These are phyloP conservation scores for Zopfia rhizophila DNA, from an alignment of 2,329 filamentous ascomycete genomes.

Conservation along the genomic window DNA sequence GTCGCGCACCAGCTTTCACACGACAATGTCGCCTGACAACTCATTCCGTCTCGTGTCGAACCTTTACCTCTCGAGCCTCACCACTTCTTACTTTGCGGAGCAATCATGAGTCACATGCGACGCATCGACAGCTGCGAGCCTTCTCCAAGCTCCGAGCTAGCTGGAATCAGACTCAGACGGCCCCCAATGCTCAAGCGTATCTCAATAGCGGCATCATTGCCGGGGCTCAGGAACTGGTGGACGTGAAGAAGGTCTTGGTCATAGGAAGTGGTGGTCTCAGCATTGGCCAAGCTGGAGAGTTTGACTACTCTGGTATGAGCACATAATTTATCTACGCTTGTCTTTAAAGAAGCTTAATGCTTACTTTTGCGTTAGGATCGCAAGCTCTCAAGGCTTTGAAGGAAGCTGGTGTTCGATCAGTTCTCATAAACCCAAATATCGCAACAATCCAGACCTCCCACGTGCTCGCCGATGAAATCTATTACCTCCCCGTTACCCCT, in stretches of 20 bases:
- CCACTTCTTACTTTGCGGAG: conserved; percentile 43
- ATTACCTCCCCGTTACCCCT: conserved; percentile 96
- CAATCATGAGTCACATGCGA: conserved; percentile 43
- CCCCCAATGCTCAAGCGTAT: conserved; percentile 86
- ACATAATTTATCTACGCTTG: conserved; percentile 1
- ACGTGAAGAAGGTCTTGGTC: conserved; percentile 97
- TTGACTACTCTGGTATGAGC: conserved; percentile 90
- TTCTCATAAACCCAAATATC: conserved; percentile 98
- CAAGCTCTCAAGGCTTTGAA: conserved; percentile 97
- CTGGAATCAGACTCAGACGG: conserved; percentile 66
- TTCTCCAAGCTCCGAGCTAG: conserved; percentile 49
- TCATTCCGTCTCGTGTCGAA: conserved; percentile 41
- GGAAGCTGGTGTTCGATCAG: conserved; percentile 89
- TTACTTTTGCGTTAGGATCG: conserved; percentile 69
- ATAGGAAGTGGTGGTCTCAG: conserved; percentile 95
- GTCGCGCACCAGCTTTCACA: conserved; percentile 50
- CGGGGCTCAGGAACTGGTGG: conserved; percentile 76
- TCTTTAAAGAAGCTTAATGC: conserved; percentile 13
- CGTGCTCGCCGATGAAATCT: conserved; percentile 94
- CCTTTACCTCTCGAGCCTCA: conserved; percentile 45
- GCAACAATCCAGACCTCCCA: conserved; percentile 98
- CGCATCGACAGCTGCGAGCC: conserved; percentile 48
- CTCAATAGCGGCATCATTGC: conserved; percentile 88
- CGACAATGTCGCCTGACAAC: conserved; percentile 43
- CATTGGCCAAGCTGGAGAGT: conserved; percentile 98